Base-by-base conservation (phyloP, 2,329 filamentous ascomycete genomes). In the Colletotrichum magnum region DNA sequence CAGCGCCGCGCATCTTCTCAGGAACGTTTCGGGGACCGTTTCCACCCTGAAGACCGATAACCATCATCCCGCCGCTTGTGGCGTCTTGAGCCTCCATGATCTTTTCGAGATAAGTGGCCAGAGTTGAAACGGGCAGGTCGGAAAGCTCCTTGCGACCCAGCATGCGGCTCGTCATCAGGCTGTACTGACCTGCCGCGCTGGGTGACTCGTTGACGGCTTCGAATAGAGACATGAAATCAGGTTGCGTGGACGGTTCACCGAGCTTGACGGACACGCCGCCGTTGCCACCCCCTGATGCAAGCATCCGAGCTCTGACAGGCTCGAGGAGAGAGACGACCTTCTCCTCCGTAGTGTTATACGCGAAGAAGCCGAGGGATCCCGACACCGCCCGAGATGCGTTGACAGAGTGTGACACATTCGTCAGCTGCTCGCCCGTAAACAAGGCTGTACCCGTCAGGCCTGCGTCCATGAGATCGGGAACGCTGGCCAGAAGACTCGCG, bases 1-100 rank as follows among this genome's bases (percentile, higher is more conserved):
- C 74, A 6, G 81, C 77, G n/a, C 60, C 60, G 4, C 53, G 65
- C 65, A 64, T 64, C 41, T 64, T 54, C 10, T 68, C 47, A 16
- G 65, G 53, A 12, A 59, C 60, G 1, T 21, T 64, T 15, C 60
- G 65, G 16, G 64, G 66, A 5, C 71, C 67, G 16, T 48, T 36
- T 1, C 67, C 71, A 3, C 70, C 67, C 18, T 71, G 68, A 7
- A 70, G 69, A 5, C 70, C 71, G 48, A 72, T 68, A 6, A 70
- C 64, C 58, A 54, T 58, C 39, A 72, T 58, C 2, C 24, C 21
- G 16, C 39, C 56, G 16, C 53, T 26, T 6, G 41, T 59, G 5
- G 65, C 47, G 28, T 54, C 18, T 21, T 65, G 50, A 1, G 67
- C 10, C 3, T 28, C 21, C 3, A 61, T 50, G 1, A 64, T 16